phyloP scores from a whole-genome alignment of 495 filamentous ascomycete genomes.

The Parathielavia appendiculata region DNA sequence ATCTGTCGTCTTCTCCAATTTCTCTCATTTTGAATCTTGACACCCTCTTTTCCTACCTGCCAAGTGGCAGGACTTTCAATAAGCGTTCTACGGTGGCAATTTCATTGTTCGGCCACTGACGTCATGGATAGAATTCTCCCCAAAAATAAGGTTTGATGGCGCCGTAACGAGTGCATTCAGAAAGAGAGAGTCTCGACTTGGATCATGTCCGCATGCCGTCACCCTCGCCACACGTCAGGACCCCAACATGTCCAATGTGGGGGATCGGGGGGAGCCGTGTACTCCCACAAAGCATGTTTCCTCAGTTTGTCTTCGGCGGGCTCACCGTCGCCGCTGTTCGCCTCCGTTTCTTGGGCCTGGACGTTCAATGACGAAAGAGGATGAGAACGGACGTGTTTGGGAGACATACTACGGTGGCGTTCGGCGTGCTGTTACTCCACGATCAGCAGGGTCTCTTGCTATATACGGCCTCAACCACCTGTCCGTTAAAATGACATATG shows the following conservation, averaged over 20 bases:
- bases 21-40: too few relatives aligned
- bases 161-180: too few relatives aligned
- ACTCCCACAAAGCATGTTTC: background rate
- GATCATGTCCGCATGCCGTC: background rate
- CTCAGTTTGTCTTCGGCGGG: background rate
- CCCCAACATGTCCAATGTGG: too few relatives aligned
- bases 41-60: too few relatives aligned
- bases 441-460: conserved; percentile 43
- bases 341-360: conserved; percentile 10
- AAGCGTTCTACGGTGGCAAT: too few relatives aligned
- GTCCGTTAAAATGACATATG: conserved; percentile 8
- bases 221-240: too few relatives aligned
- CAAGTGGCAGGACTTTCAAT: too few relatives aligned
- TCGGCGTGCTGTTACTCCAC: too few relatives aligned
- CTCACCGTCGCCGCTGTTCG: conserved; percentile 9
- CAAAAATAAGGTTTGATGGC: background rate
- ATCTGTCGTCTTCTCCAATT: too few relatives aligned
- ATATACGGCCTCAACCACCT: conserved; percentile 1
- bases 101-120: conserved; percentile 27
- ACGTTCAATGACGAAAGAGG: background rate
- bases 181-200: too few relatives aligned
- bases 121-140: conserved; percentile 20
- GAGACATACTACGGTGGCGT: background rate
- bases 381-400: background rate
- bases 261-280: background rate